Base-by-base conservation (phyloP, 2,329 filamentous ascomycete species). In the Elsinoe arachidis region DNA sequence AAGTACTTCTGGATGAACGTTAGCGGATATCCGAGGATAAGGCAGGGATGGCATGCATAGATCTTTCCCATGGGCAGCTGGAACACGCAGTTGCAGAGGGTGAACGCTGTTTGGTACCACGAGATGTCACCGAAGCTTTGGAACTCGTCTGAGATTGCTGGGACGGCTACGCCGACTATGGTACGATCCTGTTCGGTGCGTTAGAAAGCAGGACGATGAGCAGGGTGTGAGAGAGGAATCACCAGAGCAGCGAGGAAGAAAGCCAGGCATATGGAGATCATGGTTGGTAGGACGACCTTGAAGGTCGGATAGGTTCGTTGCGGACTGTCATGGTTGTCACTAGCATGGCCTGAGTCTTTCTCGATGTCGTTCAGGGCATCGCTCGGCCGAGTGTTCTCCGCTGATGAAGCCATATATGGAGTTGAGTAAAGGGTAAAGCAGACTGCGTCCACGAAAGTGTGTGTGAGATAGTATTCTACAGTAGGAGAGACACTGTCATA, bases 61-160 rank as follows among this genome's bases (percentile, higher is more conserved):
- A 76, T 57, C 61, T 72, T 72, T 26, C 75, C 76, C 49, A 73
- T 75, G 5, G 70, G 65, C 15, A 76, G 63, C 35, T 72, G 71
- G 56, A 76, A 70, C 3, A 72, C 67, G 59, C 71, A 72, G 4
- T 67, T 70, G 1, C 74, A 75, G 19, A 78, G 64, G 6, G 76
- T 64, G 60, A 76, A 76, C 1, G 72, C 67, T 37, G 70, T 71
- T 21, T 70, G 73, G 59, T 78, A 78, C 76, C 76, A 78, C 33
- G 74, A 74, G 5, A 78, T 70, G 57, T 78, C 75, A 4, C 69
- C 65, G 35, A 76, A 66, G 3, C 74, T 73, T 35, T 76, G 65
- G 62, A 78, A 78, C 33, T 76, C 65, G 60, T 76, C 70, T 0
- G 76, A 77, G 53, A 79, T 78, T 14, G 66, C 67, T 12, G 76